phyloP scores from a whole-genome alignment of 1,139 yeast genomes.

The Saccharomycopsis crataegensis region DNA sequence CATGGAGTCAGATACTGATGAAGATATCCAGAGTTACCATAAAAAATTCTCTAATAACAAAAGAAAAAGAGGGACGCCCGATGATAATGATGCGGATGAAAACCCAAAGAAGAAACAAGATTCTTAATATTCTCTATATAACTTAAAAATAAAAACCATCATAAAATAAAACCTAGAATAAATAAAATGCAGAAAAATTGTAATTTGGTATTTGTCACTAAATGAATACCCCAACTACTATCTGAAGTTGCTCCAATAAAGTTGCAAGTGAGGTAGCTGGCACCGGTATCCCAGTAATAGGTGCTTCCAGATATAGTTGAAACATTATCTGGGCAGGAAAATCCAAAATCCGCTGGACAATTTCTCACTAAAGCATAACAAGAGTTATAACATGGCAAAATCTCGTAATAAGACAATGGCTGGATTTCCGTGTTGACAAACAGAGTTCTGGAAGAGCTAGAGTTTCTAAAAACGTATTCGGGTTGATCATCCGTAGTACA shows the following conservation, averaged over 20 bases:
- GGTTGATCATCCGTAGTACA: slow-evolving; percentile 50
- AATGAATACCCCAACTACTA: background rate
- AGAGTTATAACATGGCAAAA: slow-evolving; percentile 77
- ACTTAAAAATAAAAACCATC: background rate
- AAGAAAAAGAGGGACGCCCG: background rate
- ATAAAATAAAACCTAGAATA: background rate
- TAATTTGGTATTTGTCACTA: background rate
- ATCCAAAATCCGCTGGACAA: slow-evolving; percentile 74
- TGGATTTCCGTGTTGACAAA: slow-evolving; percentile 47
- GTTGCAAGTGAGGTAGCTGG: slow-evolving; percentile 39
- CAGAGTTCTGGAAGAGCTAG: slow-evolving; percentile 52
- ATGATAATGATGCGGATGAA: background rate
- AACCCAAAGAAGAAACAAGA: background rate
- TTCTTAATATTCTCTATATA: background rate
- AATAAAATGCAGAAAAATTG: background rate
- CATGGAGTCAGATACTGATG: background rate
- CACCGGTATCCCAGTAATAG: slow-evolving; percentile 39
- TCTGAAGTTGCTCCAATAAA: slow-evolving; percentile 33
- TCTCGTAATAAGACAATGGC: slow-evolving; percentile 71
- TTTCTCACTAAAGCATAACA: slow-evolving; percentile 74
- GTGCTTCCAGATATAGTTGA: slow-evolving; percentile 34
- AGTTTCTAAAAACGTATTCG: slow-evolving; percentile 42
- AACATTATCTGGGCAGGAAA: slow-evolving; percentile 56
- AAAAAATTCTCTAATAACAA: background rate
- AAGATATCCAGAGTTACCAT: background rate